Base-by-base conservation (phyloP, 768 basidiomycete genomes). In the Tylopilus rubrobrunneus region DNA sequence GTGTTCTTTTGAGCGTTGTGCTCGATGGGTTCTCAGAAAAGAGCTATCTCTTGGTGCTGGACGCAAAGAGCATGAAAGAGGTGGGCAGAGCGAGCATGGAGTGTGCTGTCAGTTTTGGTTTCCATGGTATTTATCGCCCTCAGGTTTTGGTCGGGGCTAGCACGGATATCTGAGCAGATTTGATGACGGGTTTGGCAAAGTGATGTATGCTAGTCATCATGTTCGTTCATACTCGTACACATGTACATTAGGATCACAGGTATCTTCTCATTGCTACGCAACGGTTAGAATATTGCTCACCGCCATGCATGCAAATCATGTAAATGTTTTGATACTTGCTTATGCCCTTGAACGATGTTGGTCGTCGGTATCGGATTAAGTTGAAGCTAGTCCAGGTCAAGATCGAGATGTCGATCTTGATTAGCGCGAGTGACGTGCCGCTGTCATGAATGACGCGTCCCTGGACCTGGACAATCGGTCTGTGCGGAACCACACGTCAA, bases 1-100 rank as follows among this genome's bases (percentile, higher is more conserved):
- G 74, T 0, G 71, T 74, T 3, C 58, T 75, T 23, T 48, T 75
- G 48, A 71, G 56, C n/a, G 68, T 75, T 15, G 72, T 72, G 29
- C 64, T 75, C 17, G 68, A 75, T 31, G 71, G 65, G 8, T 57
- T 55, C 15, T 17, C 55, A 12, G 67, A 58, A 42, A 64, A 58
- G 59, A 75, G 74, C 29, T 69, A 67, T 51, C 54, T 75, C 19
- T 64, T 75, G 28, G 71, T 73, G 12, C 54, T 75, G 58, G 69
- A 73, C 43, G 72, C 73, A 7, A 62, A 62, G 52, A 62, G 19
- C 11, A 68, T 75, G 74, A 56, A 59, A 33, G 74, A 75, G 48
- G 48, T 71, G 28, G 74, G 67, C 14, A 64, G 73, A 44, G 73
- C 73, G 21, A 70, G 71, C 43, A 64, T 74, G 63, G 62, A 62